These are phyloP conservation scores for Diplogelasinospora grovesii DNA, from an alignment of 495 filamentous ascomycete genomes.

Conservation along the genomic window DNA sequence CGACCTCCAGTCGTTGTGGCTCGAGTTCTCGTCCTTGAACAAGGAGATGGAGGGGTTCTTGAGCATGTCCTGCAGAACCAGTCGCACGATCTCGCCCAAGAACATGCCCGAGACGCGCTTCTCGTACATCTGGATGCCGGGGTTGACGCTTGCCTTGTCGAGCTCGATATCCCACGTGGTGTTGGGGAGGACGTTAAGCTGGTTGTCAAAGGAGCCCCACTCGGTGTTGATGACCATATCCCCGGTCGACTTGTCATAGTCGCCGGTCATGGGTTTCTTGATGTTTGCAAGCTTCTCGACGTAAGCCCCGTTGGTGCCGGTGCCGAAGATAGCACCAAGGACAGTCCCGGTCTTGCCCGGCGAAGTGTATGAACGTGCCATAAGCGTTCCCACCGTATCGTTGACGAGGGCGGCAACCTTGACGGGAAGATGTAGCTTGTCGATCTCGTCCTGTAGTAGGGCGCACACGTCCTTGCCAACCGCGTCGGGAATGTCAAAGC, in stretches of 20 bases:
- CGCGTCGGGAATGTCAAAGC: slow-evolving; percentile 89
- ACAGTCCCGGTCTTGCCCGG: slow-evolving; percentile 82
- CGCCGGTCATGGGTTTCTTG: slow-evolving; percentile 56
- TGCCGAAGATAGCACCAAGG: slow-evolving; percentile 89
- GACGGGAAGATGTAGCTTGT: slow-evolving; percentile 78
- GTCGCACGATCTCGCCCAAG: slow-evolving; percentile 85
- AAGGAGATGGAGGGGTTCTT: slow-evolving; percentile 53
- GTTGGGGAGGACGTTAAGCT: slow-evolving; percentile 75
- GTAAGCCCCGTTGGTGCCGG: slow-evolving; percentile 92
- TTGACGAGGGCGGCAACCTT: slow-evolving; percentile 93
- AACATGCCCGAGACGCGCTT: slow-evolving; percentile 99
- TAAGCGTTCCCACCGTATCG: slow-evolving; percentile 93
- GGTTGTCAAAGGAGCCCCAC: slow-evolving; percentile 98
- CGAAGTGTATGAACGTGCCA: slow-evolving; percentile 93
- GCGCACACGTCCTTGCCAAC: slow-evolving; percentile 91
- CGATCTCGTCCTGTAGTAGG: slow-evolving; percentile 85
- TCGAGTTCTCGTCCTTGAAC: slow-evolving; percentile 63
- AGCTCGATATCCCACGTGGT: slow-evolving; percentile 76
- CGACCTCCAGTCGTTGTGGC: slow-evolving; percentile 55
- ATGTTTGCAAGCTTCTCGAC: slow-evolving; percentile 67
- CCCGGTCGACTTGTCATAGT: slow-evolving; percentile 76
- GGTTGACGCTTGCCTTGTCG: slow-evolving; percentile 78
- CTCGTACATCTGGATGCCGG: slow-evolving; percentile 97
- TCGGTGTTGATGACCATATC: slow-evolving; percentile 98
- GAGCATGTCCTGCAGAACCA: slow-evolving; percentile 61